phyloP scores from a whole-genome alignment of 371 early-diverging fungal genomes.

The Phascolomyces articulosus region DNA sequence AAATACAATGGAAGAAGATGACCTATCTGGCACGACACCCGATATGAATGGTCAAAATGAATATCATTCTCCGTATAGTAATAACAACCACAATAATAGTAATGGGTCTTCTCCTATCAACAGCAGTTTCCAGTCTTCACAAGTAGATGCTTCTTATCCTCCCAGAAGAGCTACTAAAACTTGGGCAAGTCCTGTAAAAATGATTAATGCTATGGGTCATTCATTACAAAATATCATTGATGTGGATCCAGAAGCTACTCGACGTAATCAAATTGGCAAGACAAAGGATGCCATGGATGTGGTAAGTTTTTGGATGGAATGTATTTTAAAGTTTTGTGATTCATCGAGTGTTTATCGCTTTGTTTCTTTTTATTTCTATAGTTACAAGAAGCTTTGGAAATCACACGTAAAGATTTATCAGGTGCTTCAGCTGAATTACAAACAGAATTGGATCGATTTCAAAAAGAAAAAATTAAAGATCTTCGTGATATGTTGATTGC shows the following conservation, averaged over 20 bases:
- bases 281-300: slow-evolving; percentile 82
- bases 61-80: background rate
- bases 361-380: slow-evolving; percentile 7
- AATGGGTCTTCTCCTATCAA: slow-evolving; percentile 2
- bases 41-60: too few species aligned
- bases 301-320: slow-evolving; percentile 33
- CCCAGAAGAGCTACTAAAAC: slow-evolving; percentile 29
- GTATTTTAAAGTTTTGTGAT: too few species aligned
- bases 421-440: slow-evolving; percentile 82
- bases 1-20: too few species aligned
- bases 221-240: slow-evolving; percentile 90
- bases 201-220: slow-evolving; percentile 71
- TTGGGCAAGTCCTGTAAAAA: slow-evolving; percentile 43
- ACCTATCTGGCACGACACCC: too few species aligned
- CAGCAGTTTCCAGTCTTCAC: background rate
- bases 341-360: background rate
- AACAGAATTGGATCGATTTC: slow-evolving; percentile 89
- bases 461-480: slow-evolving; percentile 87
- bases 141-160: background rate
- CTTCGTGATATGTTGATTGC: slow-evolving; percentile 78
- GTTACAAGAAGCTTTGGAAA: slow-evolving; percentile 79
- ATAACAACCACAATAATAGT: background rate
- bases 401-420: slow-evolving; percentile 69
- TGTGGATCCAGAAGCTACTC: slow-evolving; percentile 91
- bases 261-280: slow-evolving; percentile 87